Percentiles rank a stretch among this genome's conserved stretches.
These are phyloP conservation scores for Colletotrichum sp. DNA, from an alignment of 2,329 filamentous ascomycete genomes.

Conservation along the genomic window DNA sequence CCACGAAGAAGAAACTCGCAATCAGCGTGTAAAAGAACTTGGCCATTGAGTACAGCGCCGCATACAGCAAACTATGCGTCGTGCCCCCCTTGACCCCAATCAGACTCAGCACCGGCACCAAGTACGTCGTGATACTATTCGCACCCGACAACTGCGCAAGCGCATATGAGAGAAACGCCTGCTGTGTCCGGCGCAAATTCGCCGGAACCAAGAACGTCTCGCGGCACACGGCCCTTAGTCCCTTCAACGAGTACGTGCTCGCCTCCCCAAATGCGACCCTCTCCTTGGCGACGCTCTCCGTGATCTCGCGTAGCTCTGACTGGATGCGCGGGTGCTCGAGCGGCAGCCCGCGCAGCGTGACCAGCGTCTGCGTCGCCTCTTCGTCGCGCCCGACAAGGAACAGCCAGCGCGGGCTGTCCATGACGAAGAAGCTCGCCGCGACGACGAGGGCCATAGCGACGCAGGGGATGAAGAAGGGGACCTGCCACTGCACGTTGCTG, in stretches of 20 bases:
- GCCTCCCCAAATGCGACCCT: neutral
- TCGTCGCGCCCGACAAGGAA: conserved; percentile 27
- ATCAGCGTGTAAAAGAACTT: conserved; percentile 47
- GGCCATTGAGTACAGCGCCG: conserved; percentile 44
- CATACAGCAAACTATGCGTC: conserved; percentile 38
- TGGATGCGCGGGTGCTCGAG: conserved; percentile 28
- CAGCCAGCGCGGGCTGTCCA: neutral
- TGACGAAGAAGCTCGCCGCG: conserved; percentile 35
- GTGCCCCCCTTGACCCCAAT: conserved; percentile 35
- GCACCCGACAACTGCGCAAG: conserved; percentile 49
- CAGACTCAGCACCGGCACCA: conserved; percentile 45
- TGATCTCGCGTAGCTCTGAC: conserved; percentile 33
- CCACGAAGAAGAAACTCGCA: conserved; percentile 48
- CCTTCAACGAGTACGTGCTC: neutral
- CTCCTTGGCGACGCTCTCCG: conserved; percentile 24
- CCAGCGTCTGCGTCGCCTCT: conserved; percentile 22
- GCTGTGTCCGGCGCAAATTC: conserved; percentile 44
- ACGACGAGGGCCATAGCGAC: conserved; percentile 27
- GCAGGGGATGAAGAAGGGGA: conserved; percentile 15
- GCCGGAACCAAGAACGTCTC: conserved; percentile 40
- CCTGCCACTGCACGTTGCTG: neutral
- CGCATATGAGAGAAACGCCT: conserved; percentile 39
- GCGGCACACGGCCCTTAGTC: neutral
- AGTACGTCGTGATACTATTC: conserved; percentile 46
- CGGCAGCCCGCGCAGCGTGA: conserved; percentile 28